Evolutionary conservation across 768 basidiomycete genomes (phyloP).

Genomic region (Pleurotus salmoneostramineus): DNA sequence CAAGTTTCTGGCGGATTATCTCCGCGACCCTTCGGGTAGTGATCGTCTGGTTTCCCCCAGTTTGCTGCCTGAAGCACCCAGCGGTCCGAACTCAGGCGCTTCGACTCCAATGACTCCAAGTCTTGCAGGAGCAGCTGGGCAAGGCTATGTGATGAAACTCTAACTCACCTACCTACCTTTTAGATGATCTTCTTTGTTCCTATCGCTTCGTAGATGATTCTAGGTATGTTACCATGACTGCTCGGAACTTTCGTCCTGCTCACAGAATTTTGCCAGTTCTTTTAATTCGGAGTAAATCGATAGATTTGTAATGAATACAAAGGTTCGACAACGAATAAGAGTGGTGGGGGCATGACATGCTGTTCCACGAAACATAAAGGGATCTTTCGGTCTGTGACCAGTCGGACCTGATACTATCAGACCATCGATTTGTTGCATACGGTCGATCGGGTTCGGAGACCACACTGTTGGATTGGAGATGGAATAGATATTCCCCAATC

Average conservation of each 20-base stretch:
- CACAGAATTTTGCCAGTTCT: no score
- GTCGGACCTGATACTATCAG: background rate
- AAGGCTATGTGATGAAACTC: slow-evolving; percentile 22
- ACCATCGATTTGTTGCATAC: slow-evolving; percentile 1
- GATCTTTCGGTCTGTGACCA: background rate
- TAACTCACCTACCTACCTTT: slow-evolving; percentile 6
- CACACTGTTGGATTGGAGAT: slow-evolving; percentile 6
- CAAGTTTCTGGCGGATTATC: slow-evolving; percentile 66
- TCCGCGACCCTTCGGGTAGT: slow-evolving; percentile 42
- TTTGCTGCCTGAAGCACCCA: slow-evolving; percentile 15
- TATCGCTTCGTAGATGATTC: background rate
- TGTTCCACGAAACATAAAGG: background rate
- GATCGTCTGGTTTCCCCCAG: slow-evolving; percentile 41
- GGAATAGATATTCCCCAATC: background rate
- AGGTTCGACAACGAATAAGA: no score
- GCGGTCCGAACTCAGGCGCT: slow-evolving; percentile 41
- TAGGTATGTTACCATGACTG: no score
- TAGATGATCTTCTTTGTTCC: background rate
- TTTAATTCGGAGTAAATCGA: no score
- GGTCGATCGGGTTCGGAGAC: slow-evolving; percentile 23
- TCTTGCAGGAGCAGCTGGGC: slow-evolving; percentile 10
- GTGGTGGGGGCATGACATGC: no score
- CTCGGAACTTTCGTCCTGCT: no score
- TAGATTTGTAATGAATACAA: no score
- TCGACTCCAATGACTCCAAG: slow-evolving; percentile 32